A percentile compares a stretch with the other conserved stretches of the same genome.
Evolutionary conservation across 1,139 yeast genomes (phyloP).

Genomic region (Magnusiomyces fungicola): DNA sequence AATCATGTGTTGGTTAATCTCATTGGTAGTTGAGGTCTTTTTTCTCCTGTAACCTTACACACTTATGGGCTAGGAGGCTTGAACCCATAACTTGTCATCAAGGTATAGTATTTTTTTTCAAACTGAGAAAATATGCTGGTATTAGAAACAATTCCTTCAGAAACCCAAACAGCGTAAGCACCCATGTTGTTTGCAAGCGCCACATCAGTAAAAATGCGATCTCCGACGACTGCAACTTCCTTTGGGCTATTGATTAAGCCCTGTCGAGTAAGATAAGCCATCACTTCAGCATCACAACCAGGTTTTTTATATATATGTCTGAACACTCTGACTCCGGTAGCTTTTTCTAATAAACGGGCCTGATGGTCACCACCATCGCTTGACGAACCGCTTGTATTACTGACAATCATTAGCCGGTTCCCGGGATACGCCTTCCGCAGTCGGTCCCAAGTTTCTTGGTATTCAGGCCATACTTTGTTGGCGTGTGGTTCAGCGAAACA

Average conservation of each 20-base stretch:
- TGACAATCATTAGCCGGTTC: slow-evolving; percentile 63
- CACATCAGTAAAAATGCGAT: slow-evolving; percentile 82
- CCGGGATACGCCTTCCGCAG: slow-evolving; percentile 54
- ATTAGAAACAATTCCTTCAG: slow-evolving; percentile 62
- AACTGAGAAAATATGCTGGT: slow-evolving; percentile 40
- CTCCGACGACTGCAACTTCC: slow-evolving; percentile 84
- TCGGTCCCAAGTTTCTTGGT: slow-evolving; percentile 47
- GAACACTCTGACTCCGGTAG: slow-evolving; percentile 71
- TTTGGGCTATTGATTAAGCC: slow-evolving; percentile 39
- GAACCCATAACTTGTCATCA: slow-evolving; percentile 12
- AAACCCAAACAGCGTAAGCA: slow-evolving; percentile 75
- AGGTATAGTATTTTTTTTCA: slow-evolving; percentile 24
- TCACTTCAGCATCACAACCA: slow-evolving; percentile 70
- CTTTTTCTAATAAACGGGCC: slow-evolving; percentile 55
- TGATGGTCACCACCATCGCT: slow-evolving; percentile 59
- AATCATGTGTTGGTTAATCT: no score
- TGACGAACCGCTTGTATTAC: slow-evolving; percentile 88
- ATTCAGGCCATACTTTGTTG: slow-evolving; percentile 73
- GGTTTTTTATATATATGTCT: slow-evolving; percentile 80
- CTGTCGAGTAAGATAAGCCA: slow-evolving; percentile 44
- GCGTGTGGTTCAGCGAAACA: slow-evolving; percentile 86
- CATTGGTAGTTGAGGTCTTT: no score
- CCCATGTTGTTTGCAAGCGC: slow-evolving; percentile 95
- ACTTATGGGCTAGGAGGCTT: neutral
- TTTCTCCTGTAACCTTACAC: no score